Evolutionary conservation across 2,329 filamentous ascomycete genomes (phyloP).

Genomic region (Colletotrichum sp.): DNA sequence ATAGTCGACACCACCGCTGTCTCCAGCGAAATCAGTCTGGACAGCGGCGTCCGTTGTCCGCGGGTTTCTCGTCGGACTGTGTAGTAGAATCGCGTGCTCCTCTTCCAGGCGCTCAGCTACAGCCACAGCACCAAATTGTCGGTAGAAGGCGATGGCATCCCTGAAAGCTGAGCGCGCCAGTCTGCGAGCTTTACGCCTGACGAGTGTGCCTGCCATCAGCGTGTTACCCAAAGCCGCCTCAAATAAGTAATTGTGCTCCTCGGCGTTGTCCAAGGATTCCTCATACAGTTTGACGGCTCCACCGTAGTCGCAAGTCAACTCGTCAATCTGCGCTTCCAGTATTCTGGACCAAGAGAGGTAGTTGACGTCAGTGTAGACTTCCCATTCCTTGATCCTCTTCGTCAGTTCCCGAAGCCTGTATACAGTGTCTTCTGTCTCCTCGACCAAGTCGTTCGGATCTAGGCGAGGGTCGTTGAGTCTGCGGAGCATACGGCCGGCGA

Average conservation of each 20-base stretch:
- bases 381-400: conserved; percentile 67
- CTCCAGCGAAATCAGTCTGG: conserved; percentile 73
- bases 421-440: conserved; percentile 52
- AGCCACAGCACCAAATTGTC: conserved; percentile 71
- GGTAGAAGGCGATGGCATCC: conserved; percentile 71
- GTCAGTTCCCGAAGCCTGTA: conserved; percentile 58
- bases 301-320: conserved; percentile 62
- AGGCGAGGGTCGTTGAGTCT: conserved; percentile 52
- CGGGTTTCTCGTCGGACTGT: conserved; percentile 62
- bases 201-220: conserved; percentile 73
- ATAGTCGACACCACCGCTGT: conserved; percentile 57
- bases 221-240: conserved; percentile 78
- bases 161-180: conserved; percentile 72
- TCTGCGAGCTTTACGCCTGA: conserved; percentile 67
- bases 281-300: conserved; percentile 69
- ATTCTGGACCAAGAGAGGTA: conserved; percentile 73
- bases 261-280: conserved; percentile 72
- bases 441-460: conserved; percentile 44
- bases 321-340: conserved; percentile 70
- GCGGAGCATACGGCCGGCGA: conserved; percentile 56
- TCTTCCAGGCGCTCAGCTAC: conserved; percentile 71
- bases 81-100: conserved; percentile 70
- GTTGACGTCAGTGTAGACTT: conserved; percentile 69
- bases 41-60: conserved; percentile 66
- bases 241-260: conserved; percentile 68